Evolutionary conservation across 75 land plant species (phyloP).

Genomic region (Pinus taeda): DNA sequence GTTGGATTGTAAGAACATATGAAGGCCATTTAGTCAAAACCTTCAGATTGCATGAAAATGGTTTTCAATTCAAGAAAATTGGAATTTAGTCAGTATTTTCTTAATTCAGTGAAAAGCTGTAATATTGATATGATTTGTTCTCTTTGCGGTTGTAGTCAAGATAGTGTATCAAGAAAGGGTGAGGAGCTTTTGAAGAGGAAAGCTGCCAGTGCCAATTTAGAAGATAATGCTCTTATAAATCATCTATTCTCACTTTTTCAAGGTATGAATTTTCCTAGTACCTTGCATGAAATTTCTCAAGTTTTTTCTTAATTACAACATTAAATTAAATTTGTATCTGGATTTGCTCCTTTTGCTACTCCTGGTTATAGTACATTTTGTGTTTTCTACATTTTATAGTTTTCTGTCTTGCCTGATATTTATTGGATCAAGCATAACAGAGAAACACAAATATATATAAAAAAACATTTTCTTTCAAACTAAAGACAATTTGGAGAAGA

Average conservation of each 20-base stretch:
- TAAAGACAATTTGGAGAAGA: no score
- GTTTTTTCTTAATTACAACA: no score
- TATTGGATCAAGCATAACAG: no score
- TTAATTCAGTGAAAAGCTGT: not conserved
- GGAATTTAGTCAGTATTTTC: not conserved
- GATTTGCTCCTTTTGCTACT: no score
- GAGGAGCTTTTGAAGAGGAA: constrained; percentile 83
- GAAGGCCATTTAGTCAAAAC: not conserved
- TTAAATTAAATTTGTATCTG: no score
- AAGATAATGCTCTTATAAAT: constrained; percentile 55
- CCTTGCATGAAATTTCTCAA: no score
- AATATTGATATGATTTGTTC: not conserved
- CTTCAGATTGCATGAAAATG: not conserved
- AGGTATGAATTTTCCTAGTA: constrained; percentile 39
- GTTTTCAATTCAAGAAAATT: not conserved
- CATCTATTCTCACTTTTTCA: constrained; percentile 73
- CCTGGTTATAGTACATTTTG: not conserved
- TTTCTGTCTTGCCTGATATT: no score
- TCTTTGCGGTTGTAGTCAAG: constrained; percentile 55
- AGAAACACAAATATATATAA: no score
- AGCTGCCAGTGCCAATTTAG: constrained; percentile 63
- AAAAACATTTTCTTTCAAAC: no score
- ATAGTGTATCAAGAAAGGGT: constrained; percentile 75
- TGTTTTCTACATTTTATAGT: no score
- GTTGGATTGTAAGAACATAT: constrained; percentile 1